Evolutionary conservation across 2,329 filamentous ascomycete genomes (phyloP).

Genomic region (Drechmeria coniospora): DNA sequence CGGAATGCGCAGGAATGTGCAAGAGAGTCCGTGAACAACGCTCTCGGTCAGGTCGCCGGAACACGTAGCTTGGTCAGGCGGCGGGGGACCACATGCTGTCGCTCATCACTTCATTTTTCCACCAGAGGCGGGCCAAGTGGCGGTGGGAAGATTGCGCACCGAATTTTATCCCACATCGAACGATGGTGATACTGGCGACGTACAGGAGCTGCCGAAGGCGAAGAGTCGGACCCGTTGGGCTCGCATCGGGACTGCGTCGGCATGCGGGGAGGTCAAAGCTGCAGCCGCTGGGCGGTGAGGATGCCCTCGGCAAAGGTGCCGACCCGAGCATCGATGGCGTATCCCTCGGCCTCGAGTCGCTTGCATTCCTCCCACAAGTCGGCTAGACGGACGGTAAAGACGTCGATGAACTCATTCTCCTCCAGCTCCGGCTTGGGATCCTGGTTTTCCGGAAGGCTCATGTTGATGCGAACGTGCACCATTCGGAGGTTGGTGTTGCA

Average conservation of each 20-base stretch:
- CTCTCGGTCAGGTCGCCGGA: too few species aligned
- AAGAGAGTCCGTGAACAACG: too few species aligned
- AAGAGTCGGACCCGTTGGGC: too few species aligned
- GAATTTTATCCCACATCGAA: too few species aligned
- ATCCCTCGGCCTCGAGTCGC: conserved; percentile 52
- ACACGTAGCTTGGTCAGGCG: too few species aligned
- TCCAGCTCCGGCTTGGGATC: conserved; percentile 55
- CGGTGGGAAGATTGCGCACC: too few species aligned
- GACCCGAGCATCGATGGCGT: conserved; percentile 64
- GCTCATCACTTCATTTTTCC: too few species aligned
- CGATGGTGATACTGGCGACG: too few species aligned
- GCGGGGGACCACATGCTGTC: too few species aligned
- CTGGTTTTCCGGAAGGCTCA: conserved; percentile 52
- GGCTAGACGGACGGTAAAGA: conserved; percentile 51
- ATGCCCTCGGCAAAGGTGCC: conserved; percentile 67
- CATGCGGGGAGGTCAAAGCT: conserved; percentile 23
- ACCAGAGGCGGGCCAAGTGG: too few species aligned
- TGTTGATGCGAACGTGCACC: conserved; percentile 61
- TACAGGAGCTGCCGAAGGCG: conserved; percentile 33
- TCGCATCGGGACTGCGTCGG: too few species aligned
- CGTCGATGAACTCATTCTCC: conserved; percentile 71
- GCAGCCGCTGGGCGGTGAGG: conserved; percentile 48
- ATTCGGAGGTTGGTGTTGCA: conserved; percentile 53
- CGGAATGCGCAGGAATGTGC: too few species aligned
- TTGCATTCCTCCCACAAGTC: conserved; percentile 52